Evolutionary conservation across 257 asterid species (phyloP), one percentile per base, ranked within the genome.

Genomic region (Nicotiana noctiflora): DNA sequence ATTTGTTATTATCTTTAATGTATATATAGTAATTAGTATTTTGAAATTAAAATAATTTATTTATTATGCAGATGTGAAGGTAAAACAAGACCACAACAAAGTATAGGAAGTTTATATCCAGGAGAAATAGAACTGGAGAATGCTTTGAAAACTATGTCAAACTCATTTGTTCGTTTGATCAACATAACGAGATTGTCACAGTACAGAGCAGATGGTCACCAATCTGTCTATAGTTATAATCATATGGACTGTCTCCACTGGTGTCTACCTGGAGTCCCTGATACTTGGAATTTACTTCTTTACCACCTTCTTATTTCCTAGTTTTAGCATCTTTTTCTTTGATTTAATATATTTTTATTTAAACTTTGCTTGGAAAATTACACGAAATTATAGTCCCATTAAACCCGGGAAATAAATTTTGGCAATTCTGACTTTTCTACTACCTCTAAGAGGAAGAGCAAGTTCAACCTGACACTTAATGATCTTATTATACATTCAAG

Each of bases 241-340:
- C 46, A 40, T 40, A 51, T 44, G 70, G 88, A 85, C 55, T 85
- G 88, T 56, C 77, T 81, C 23, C 88, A 85, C 10, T 82, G 88
- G 88, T 85, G 88, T 61, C 83, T 85, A 40, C 86, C 86, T 5
- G 86, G 88, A 8, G 86, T 85, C 29, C 88, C 88, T 2, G 88
- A 85, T 85, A 46, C 82, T 1, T 85, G 86, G 88, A 85, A 82
- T 60, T 72, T 80, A 65, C 52, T 85, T 81, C 51, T 85, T 81
- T 59, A 23, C 19, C 44, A 46, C 67, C 53, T 81, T 81, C 63
- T 81, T 25, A 62, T 72, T 72, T 27, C 32, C 9, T 55, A 55
- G 8, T 44, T 25, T 44, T 44, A 40, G 13, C 1, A 19, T 15
- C 0, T 40, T 68, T 4, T 19, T 0, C 27, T 40, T 40, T 40